Evolutionary conservation across 768 basidiomycete species (phyloP), one percentile per base, ranked within the genome.

Genomic region (Leccinum longicurvipes): DNA sequence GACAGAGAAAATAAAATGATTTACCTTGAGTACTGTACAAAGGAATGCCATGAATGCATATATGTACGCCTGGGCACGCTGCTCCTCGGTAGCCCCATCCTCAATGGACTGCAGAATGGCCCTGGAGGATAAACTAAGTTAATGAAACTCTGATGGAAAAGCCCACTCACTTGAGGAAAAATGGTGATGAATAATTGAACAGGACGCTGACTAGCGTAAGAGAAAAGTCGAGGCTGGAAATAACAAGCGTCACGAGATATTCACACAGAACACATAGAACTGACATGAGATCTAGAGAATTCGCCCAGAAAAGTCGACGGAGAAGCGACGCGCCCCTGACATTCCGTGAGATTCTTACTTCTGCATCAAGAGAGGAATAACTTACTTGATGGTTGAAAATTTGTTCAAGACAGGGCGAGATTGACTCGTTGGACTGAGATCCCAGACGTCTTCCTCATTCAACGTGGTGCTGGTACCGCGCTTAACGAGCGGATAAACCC

Each of bases 171-270:
- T 90, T 92, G 44, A 97, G 77, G 75, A 95, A 93, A 74, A 85
- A 93, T 7, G 94, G 93, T 0, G 82, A 81, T 0, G 84, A 78
- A 71, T 93, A 96, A 62, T 87, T 88, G 73, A 92, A 87, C 0
- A 80, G 28, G 28, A 93, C 85, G 60, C 85, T 85, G 54, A 86
- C 65, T 56, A 86, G 72, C 0, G 92, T 91, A 41, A 93, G 72
- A 2, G 61, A 14, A 57, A 86, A 84, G 66, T 94, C 92, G 44
- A 91, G 57, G 27, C 81, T 83, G 42, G 50, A 51, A 47, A 31
- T 3, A 25, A 42, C 48, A 3, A 42, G 45, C 0, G 1, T 47
- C 21, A 54, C 17, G 52, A 50, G 29, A 28, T 23, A 28, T 5
- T 11, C 6, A 5, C 19, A 32, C 2, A 23, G 21, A 24, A 41